phyloP scores from a whole-genome alignment of 805 yeast genomes.

The Wickerhamiella nectarea region DNA sequence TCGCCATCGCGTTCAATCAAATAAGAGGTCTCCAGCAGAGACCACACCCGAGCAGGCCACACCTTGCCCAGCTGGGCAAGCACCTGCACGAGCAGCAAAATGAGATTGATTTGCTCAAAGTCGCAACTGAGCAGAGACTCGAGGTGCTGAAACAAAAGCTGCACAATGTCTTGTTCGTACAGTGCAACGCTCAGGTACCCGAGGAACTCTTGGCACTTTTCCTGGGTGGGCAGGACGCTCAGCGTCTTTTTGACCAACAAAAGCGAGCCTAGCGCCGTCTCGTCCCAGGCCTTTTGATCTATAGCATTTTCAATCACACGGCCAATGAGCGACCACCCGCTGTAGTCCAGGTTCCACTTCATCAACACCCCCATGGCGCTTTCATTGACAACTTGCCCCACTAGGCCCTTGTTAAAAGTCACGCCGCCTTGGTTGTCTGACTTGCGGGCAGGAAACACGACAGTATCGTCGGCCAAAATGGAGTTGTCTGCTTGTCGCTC shows the following conservation, averaged over 20 bases:
- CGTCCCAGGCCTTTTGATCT: slow-evolving; percentile 24
- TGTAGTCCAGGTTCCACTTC: slow-evolving; percentile 57
- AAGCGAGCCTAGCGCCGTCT: slow-evolving; percentile 36
- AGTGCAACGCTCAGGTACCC: slow-evolving; percentile 29
- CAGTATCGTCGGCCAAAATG: slow-evolving; percentile 35
- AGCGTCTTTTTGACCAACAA: slow-evolving; percentile 38
- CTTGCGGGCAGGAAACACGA: slow-evolving; percentile 46
- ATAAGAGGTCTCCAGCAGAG: slow-evolving; percentile 53
- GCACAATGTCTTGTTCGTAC: slow-evolving; percentile 46
- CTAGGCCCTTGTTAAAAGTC: slow-evolving; percentile 42
- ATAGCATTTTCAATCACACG: slow-evolving; percentile 52
- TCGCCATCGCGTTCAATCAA: slow-evolving; percentile 47
- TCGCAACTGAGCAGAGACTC: slow-evolving; percentile 48
- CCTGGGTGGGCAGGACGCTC: slow-evolving; percentile 27
- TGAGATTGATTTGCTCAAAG: slow-evolving; percentile 32
- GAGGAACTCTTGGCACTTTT: slow-evolving; percentile 28
- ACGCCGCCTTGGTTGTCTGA: slow-evolving; percentile 32
- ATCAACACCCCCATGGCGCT: slow-evolving; percentile 37
- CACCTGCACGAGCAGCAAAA: slow-evolving; percentile 36
- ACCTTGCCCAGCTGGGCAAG: slow-evolving; percentile 36
- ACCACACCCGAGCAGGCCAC: slow-evolving; percentile 63
- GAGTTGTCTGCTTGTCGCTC: slow-evolving; percentile 30
- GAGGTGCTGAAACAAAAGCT: slow-evolving; percentile 48
- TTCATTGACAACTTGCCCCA: slow-evolving; percentile 36
- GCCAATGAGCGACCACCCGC: slow-evolving; percentile 83